Percentiles rank a stretch among this genome's conserved stretches.
Evolutionary conservation across 2,329 filamentous ascomycete species (phyloP).

Genomic region (Fusarium humuli): DNA sequence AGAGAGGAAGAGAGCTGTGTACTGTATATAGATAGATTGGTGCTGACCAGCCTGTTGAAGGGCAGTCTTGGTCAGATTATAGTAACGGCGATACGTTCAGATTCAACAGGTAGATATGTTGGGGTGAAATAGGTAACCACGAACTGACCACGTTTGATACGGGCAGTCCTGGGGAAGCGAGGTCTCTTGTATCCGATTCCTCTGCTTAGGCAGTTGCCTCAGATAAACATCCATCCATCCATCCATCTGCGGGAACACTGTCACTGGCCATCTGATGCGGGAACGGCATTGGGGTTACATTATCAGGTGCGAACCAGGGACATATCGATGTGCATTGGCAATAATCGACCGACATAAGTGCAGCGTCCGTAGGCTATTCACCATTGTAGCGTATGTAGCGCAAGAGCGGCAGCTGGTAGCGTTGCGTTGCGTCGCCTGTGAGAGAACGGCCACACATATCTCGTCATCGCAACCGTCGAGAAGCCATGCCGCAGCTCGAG

Average conservation of each 20-base stretch:
- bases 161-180: slow-evolving; percentile 26
- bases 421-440: slow-evolving; percentile 3
- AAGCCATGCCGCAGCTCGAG: slow-evolving; percentile 18
- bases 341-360: slow-evolving; percentile 27
- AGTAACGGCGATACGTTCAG: slow-evolving; percentile 6
- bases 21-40: slow-evolving; percentile 17
- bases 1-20: background rate
- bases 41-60: slow-evolving; percentile 11
- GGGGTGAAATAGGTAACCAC: slow-evolving; percentile 18
- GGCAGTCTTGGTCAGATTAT: slow-evolving; percentile 10
- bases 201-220: slow-evolving; percentile 8
- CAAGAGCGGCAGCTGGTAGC: slow-evolving; percentile 31
- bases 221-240: slow-evolving; percentile 16
- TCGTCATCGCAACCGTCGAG: slow-evolving; percentile 27
- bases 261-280: slow-evolving; percentile 27
- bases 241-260: slow-evolving; percentile 8
- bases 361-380: slow-evolving; percentile 1
- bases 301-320: slow-evolving; percentile 39
- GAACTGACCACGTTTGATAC: slow-evolving; percentile 22
- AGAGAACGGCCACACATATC: slow-evolving; percentile 21
- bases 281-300: slow-evolving; percentile 37
- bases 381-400: slow-evolving; percentile 26
- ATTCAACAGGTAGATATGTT: slow-evolving; percentile 16
- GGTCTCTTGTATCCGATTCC: slow-evolving; percentile 34
- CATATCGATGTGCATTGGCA: slow-evolving; percentile 32